phyloP scores from a whole-genome alignment of 345 rosid species.

The Dovyalis caffra region DNA sequence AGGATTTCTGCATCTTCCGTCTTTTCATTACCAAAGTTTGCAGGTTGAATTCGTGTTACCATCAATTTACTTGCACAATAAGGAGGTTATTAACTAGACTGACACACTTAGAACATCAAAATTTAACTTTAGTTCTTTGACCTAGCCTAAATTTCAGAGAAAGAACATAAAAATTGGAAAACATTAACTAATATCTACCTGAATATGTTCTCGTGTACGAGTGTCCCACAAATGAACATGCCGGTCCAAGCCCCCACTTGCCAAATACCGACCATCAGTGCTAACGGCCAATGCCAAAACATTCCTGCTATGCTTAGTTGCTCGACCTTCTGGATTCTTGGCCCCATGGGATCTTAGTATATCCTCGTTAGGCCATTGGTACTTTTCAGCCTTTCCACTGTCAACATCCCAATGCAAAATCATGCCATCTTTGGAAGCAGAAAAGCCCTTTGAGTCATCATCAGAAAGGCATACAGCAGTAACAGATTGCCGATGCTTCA shows the following conservation, averaged over 20 bases:
- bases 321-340: slow-evolving; percentile 68
- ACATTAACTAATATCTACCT: slow-evolving; percentile 40
- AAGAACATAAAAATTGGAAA: not conserved
- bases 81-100: too few species aligned
- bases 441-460: slow-evolving; percentile 80
- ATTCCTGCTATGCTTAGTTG: slow-evolving; percentile 64
- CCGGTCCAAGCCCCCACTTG: slow-evolving; percentile 89
- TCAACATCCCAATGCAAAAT: slow-evolving; percentile 86
- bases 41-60: not conserved
- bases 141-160: not conserved
- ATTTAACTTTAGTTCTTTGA: not conserved
- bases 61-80: too few species aligned
- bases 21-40: not conserved
- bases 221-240: slow-evolving; percentile 97
- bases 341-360: slow-evolving; percentile 67
- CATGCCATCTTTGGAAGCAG: slow-evolving; percentile 88
- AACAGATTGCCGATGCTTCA: slow-evolving; percentile 78
- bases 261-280: slow-evolving; percentile 90
- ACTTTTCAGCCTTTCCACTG: slow-evolving; percentile 63
- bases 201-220: slow-evolving; percentile 77
- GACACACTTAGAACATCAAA: too few species aligned
- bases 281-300: slow-evolving; percentile 85
- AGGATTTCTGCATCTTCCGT: not conserved
- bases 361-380: slow-evolving; percentile 74
- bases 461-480: slow-evolving; percentile 84